Conservation (phyloP, 306 rosid genomes). For the Trichosanthes truncata region DNA sequence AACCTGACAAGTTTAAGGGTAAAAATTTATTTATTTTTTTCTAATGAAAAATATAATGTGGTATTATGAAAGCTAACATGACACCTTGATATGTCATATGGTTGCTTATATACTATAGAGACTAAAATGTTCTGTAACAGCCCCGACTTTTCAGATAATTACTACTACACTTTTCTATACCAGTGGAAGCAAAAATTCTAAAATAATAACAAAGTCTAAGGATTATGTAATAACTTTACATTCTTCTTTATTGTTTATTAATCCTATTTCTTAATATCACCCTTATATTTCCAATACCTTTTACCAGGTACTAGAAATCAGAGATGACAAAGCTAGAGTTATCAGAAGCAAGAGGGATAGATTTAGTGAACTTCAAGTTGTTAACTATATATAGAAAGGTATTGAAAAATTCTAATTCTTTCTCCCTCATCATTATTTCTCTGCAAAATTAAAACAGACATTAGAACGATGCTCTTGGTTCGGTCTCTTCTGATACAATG, state of each 20-base stretch:
- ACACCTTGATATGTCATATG: not conserved
- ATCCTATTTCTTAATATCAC: not conserved
- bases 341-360: constrained; percentile 54
- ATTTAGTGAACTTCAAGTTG: constrained; percentile 39
- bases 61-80: not conserved
- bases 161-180: too few species aligned
- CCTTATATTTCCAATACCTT: not conserved
- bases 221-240: not conserved
- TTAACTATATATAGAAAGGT: constrained; percentile 49
- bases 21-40: too few species aligned
- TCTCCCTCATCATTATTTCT: not conserved
- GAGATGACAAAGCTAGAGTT: constrained; percentile 51
- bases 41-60: not conserved
- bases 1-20: not conserved
- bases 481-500: not conserved
- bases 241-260: not conserved
- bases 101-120: not conserved
- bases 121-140: not conserved
- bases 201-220: not conserved
- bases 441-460: not conserved
- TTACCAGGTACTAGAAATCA: constrained; percentile 77
- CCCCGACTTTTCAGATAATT: too few species aligned
- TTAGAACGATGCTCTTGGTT: not conserved
- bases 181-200: too few species aligned
- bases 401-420: not conserved